Conservation (phyloP, 371 early-diverging fungal species). For the Dichotomocladium elegans region DNA sequence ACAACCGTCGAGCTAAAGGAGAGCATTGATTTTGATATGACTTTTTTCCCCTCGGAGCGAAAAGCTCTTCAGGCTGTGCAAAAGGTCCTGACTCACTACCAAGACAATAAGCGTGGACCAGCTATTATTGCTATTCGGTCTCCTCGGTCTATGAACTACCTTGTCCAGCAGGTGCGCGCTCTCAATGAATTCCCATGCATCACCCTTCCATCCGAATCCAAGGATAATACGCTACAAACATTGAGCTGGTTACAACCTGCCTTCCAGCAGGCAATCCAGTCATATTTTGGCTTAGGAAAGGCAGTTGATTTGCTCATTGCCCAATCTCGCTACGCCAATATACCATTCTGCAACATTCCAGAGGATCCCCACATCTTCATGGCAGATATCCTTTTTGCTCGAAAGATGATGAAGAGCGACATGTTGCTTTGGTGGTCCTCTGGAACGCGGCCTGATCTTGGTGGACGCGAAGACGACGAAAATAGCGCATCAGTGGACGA, state of each 20-base stretch:
- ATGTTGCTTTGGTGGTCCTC: constrained; percentile 92
- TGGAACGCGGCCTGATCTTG: constrained; percentile 79
- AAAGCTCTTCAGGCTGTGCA: constrained; percentile 54
- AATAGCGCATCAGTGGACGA: constrained; percentile 55
- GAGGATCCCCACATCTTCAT: constrained; percentile 76
- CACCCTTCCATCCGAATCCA: constrained; percentile 55
- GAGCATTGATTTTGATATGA: constrained; percentile 44
- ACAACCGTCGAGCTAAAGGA: constrained; percentile 49
- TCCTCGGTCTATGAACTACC: constrained; percentile 38
- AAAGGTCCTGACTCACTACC: constrained; percentile 51
- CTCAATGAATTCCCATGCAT: constrained; percentile 69
- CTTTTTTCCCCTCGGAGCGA: constrained; percentile 45
- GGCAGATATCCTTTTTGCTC: constrained; percentile 81
- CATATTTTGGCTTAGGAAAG: constrained; percentile 66
- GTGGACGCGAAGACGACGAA: constrained; percentile 86
- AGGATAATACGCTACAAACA: constrained; percentile 64
- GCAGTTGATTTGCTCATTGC: constrained; percentile 75
- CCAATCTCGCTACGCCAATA: constrained; percentile 78
- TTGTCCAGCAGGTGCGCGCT: constrained; percentile 49
- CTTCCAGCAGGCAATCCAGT: constrained; percentile 63
- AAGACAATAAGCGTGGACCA: constrained; percentile 62
- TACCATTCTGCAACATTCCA: constrained; percentile 90
- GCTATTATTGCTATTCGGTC: constrained; percentile 70
- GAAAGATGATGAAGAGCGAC: constrained; percentile 68
- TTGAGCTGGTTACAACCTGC: constrained; percentile 85